A percentile compares a stretch with the other conserved stretches of the same genome.
Conservation (phyloP, 495 filamentous ascomycete species). For the Aspergillus hancockii region DNA sequence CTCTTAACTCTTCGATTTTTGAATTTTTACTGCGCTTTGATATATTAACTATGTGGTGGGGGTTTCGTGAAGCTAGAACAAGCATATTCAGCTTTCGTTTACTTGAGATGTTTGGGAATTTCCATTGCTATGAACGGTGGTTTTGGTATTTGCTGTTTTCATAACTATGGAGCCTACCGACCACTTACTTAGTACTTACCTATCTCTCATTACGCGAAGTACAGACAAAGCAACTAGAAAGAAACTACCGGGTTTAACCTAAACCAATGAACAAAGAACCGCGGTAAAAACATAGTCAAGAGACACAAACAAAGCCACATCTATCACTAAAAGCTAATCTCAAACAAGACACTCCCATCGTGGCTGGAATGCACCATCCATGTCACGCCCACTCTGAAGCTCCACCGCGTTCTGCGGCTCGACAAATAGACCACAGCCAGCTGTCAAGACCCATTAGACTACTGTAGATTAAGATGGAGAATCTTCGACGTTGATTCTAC, state of each 20-base stretch:
- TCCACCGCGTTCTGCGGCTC: conserved; percentile 4
- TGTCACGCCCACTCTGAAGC: neutral
- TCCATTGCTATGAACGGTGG: neutral
- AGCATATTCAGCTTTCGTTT: neutral
- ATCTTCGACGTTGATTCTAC: neutral
- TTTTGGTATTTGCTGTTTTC: neutral
- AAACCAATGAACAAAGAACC: neutral
- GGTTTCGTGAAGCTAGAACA: neutral
- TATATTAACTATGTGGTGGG: too few species aligned
- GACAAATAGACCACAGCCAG: conserved; percentile 20
- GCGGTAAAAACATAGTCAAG: neutral
- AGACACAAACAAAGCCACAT: neutral
- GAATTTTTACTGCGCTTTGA: neutral
- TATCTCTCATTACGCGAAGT: too few species aligned
- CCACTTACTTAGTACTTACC: too few species aligned
- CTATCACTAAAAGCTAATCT: conserved; percentile 1
- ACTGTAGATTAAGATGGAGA: conserved; percentile 12
- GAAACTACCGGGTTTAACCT: neutral
- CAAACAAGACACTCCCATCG: conserved; percentile 3
- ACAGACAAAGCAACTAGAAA: neutral
- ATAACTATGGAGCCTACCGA: neutral
- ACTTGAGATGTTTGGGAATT: neutral
- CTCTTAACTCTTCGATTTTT: neutral
- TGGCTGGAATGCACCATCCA: conserved; percentile 8
- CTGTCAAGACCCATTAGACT: conserved; percentile 13